These are phyloP conservation scores for Phaseolus coccineus DNA, from an alignment of 331 rosid genomes.

Conservation along the genomic window DNA sequence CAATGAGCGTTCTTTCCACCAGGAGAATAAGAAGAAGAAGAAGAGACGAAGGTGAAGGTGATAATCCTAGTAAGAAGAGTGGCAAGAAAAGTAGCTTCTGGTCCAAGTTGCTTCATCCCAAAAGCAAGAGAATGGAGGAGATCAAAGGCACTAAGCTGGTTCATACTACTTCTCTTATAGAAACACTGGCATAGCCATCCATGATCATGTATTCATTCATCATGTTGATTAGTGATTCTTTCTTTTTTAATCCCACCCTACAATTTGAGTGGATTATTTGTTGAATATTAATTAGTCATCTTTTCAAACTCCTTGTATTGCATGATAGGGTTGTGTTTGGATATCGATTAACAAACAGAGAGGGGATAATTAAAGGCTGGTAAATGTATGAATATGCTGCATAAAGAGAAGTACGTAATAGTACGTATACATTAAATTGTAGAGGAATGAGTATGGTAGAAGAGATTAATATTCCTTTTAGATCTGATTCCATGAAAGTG, in stretches of 20 bases:
- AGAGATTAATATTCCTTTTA: constrained; percentile 18
- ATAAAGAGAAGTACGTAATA: neutral
- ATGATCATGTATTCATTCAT: neutral
- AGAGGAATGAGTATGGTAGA: constrained; percentile 6
- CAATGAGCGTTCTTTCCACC: constrained; percentile 58
- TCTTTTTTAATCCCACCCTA: neutral
- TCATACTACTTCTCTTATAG: constrained; percentile 54
- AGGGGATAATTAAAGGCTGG: neutral
- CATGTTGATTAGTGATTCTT: neutral
- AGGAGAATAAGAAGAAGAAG: constrained; percentile 25
- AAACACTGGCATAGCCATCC: constrained; percentile 34
- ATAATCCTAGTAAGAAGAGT: neutral
- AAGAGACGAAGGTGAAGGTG: neutral
- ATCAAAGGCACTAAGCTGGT: constrained; percentile 33
- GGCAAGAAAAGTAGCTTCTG: constrained; percentile 66
- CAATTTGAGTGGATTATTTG: constrained; percentile 34
- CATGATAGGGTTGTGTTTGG: constrained; percentile 21
- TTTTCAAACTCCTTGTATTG: constrained; percentile 25
- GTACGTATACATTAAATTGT: constrained; percentile 24
- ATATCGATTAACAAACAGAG: neutral
- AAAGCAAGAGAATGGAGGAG: constrained; percentile 48
- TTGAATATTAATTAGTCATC: neutral
- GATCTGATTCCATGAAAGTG: constrained; percentile 45
- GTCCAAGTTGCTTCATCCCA: constrained; percentile 69
- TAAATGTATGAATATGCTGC: neutral